Percentiles rank a stretch among this genome's conserved stretches.
These are phyloP conservation scores for Chalara sp. DNA, from an alignment of 2,329 filamentous ascomycete genomes.

Conservation along the genomic window DNA sequence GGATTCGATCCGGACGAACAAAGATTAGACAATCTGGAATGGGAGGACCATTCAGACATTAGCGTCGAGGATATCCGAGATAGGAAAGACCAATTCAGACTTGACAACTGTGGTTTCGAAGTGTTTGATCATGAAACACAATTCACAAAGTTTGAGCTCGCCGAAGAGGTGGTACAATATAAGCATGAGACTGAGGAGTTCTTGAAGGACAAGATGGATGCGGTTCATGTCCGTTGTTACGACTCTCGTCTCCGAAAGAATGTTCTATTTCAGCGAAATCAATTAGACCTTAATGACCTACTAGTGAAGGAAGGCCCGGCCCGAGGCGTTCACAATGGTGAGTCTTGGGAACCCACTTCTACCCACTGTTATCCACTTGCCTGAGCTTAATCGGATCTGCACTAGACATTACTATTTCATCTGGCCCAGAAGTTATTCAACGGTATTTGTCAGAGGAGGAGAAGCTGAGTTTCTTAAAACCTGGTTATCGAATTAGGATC, in stretches of 20 bases:
- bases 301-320: conserved; percentile 12
- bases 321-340: conserved; percentile 16
- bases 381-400: not conserved
- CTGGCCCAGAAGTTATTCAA: conserved; percentile 12
- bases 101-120: conserved; percentile 3
- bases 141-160: conserved; percentile 4
- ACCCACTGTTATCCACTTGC: not conserved
- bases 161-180: conserved; percentile 9
- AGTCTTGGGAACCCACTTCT: no score
- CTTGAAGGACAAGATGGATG: conserved; percentile 6
- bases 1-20: conserved; percentile 3
- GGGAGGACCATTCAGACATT: conserved; percentile 1
- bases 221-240: conserved; percentile 13
- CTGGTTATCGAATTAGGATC: conserved; percentile 13
- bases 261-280: conserved; percentile 5
- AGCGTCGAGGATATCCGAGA: conserved; percentile 4
- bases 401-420: conserved; percentile 14
- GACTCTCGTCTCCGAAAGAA: conserved; percentile 12
- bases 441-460: conserved; percentile 7
- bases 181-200: conserved; percentile 10
- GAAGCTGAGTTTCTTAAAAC: conserved; percentile 8
- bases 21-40: conserved; percentile 5
- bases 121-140: conserved; percentile 7
- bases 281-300: conserved; percentile 5
- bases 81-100: not conserved